phyloP scores from a whole-genome alignment of 2,329 filamentous ascomycete species.

The Metarhizium guizhouense region DNA sequence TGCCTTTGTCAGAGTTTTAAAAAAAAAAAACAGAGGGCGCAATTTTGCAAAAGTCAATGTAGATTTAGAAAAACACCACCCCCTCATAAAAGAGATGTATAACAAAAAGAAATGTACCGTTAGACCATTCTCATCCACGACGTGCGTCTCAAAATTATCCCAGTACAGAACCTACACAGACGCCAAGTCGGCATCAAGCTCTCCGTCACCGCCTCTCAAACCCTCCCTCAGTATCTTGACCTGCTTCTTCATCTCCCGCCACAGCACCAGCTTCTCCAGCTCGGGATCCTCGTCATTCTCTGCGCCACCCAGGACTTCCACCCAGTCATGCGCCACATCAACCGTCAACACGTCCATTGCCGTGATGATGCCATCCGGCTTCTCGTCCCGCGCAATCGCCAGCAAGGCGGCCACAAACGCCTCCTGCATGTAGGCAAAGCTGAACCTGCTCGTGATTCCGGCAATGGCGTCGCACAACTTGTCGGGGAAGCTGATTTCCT shows the following conservation, averaged over 20 bases:
- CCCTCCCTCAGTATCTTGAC: constrained; percentile 51
- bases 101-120: too few relatives aligned
- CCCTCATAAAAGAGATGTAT: too few relatives aligned
- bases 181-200: neutral
- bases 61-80: too few relatives aligned
- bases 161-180: neutral
- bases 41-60: too few relatives aligned
- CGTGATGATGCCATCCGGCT: neutral
- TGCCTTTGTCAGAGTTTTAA: too few relatives aligned
- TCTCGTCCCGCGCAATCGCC: constrained; percentile 38
- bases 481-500: constrained; percentile 51
- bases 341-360: constrained; percentile 12
- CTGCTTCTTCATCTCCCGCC: constrained; percentile 56
- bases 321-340: constrained; percentile 28
- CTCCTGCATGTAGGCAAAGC: constrained; percentile 63
- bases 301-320: constrained; percentile 19
- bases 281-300: constrained; percentile 24
- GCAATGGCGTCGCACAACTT: constrained; percentile 50
- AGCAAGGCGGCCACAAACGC: constrained; percentile 56
- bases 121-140: neutral
- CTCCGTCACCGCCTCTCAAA: constrained; percentile 33
- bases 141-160: neutral
- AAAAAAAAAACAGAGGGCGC: too few relatives aligned
- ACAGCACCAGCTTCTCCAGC: constrained; percentile 44
- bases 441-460: constrained; percentile 54